Evolutionary conservation across 164 flowering plant species (phyloP).

Genomic region (grape (Vitis vinifera)): DNA sequence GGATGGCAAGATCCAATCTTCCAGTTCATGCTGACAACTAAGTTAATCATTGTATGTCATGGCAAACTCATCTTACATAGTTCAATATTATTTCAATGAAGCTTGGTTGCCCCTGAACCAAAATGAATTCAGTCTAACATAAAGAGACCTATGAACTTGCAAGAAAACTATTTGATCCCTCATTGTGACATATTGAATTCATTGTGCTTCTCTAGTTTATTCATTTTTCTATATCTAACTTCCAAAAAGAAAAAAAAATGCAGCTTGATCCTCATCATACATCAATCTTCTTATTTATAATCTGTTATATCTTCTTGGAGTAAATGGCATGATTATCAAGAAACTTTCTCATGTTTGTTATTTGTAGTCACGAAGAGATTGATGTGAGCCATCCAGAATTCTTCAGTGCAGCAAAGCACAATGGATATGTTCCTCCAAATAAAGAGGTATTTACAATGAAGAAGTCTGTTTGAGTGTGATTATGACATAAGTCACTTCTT

Average conservation of each 20-base stretch:
- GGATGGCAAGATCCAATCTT: background rate
- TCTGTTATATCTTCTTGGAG: background rate
- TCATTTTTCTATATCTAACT: no score
- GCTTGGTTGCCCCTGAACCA: background rate
- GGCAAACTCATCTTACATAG: background rate
- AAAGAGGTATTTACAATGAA: slow-evolving; percentile 60
- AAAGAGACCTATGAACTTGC: background rate
- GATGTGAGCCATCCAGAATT: slow-evolving; percentile 99
- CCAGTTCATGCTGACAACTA: no score
- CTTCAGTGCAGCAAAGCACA: slow-evolving; percentile 76
- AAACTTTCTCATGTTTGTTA: slow-evolving; percentile 6
- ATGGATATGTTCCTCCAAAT: slow-evolving; percentile 90
- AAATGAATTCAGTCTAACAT: background rate
- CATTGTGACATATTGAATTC: no score
- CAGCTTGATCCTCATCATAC: background rate
- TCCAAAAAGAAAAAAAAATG: no score
- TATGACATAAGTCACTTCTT: slow-evolving; percentile 1
- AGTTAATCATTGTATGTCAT: no score
- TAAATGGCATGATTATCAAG: background rate
- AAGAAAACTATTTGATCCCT: background rate
- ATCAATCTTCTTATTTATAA: background rate
- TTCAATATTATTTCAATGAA: background rate
- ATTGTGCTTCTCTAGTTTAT: no score
- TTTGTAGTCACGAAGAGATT: slow-evolving; percentile 87
- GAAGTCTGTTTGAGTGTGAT: background rate